Percentiles rank a stretch among this genome's conserved stretches.
Conservation (phyloP, 441 rosid genomes). For the Bocquillonia castaneifolia region DNA sequence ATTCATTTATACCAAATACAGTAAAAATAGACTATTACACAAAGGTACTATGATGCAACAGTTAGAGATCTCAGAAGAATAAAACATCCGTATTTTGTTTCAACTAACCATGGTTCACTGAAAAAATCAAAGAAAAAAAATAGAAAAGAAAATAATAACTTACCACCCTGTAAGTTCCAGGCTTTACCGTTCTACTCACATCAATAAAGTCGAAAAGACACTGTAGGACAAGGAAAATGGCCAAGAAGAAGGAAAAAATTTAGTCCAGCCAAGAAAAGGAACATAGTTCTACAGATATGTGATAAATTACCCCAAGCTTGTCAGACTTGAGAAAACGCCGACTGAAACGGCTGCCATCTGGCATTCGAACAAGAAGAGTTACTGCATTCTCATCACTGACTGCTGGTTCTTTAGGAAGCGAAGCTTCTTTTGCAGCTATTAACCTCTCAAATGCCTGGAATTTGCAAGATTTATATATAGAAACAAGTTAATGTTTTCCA, state of each 20-base stretch:
- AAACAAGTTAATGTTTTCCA: not conserved
- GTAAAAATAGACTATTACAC: too few species aligned
- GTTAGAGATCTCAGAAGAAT: too few species aligned
- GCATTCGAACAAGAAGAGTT: conserved; percentile 61
- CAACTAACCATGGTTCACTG: not conserved
- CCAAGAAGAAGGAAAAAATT: conserved; percentile 20
- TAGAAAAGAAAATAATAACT: conserved; percentile 25
- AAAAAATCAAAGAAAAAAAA: not conserved
- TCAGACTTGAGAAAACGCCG: conserved; percentile 73
- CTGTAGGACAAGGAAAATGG: conserved; percentile 24
- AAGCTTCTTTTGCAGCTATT: conserved; percentile 34
- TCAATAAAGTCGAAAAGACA: conserved; percentile 70
- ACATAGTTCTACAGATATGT: not conserved
- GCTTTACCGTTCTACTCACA: conserved; percentile 47
- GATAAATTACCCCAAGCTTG: conserved; percentile 60
- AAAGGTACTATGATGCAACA: too few species aligned
- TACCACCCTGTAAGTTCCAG: conserved; percentile 75
- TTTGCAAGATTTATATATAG: conserved; percentile 5
- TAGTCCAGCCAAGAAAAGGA: conserved; percentile 20
- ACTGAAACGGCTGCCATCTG: conserved; percentile 74
- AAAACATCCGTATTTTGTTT: too few species aligned
- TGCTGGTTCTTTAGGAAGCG: conserved; percentile 63
- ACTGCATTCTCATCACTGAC: conserved; percentile 49
- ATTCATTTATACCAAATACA: too few species aligned
- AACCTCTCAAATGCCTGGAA: conserved; percentile 40